Conservation (phyloP, 2,329 filamentous ascomycete species). For the Pseudogymnoascus sp. region DNA sequence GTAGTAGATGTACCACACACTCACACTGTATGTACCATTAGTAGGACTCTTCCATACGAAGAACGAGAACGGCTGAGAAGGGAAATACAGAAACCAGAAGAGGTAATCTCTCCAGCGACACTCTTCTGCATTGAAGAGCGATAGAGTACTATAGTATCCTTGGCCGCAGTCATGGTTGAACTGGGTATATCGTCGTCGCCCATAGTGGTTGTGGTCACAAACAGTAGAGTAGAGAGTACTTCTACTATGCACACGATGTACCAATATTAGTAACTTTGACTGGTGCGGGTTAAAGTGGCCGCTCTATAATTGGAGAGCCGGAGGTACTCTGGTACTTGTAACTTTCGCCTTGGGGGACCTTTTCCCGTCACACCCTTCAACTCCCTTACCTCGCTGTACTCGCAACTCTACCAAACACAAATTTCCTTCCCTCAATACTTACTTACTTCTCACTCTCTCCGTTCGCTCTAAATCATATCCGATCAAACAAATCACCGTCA, state of each 20-base stretch:
- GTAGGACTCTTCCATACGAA: not conserved
- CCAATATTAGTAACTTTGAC: not conserved
- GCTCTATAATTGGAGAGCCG: not conserved
- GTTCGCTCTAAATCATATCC: not conserved
- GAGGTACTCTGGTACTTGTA: not conserved
- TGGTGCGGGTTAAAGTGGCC: slow-evolving; percentile 1
- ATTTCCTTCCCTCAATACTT: not conserved
- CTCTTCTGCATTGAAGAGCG: not conserved
- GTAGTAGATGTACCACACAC: not conserved
- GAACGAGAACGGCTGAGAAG: not conserved
- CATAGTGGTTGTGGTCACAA: not conserved
- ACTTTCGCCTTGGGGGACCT: not conserved
- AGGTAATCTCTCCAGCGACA: not conserved
- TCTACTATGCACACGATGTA: not conserved
- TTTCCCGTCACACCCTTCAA: not conserved
- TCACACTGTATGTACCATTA: not conserved
- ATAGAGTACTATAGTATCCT: not conserved
- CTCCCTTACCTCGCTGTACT: not conserved
- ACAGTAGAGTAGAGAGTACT: not conserved
- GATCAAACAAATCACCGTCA: not conserved
- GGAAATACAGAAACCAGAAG: not conserved
- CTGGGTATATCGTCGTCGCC: not conserved
- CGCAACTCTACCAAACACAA: not conserved
- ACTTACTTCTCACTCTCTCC: not conserved
- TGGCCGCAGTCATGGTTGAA: not conserved